Evolutionary conservation across 495 filamentous ascomycete species (phyloP).

Genomic region (Ascobolus immersus): DNA sequence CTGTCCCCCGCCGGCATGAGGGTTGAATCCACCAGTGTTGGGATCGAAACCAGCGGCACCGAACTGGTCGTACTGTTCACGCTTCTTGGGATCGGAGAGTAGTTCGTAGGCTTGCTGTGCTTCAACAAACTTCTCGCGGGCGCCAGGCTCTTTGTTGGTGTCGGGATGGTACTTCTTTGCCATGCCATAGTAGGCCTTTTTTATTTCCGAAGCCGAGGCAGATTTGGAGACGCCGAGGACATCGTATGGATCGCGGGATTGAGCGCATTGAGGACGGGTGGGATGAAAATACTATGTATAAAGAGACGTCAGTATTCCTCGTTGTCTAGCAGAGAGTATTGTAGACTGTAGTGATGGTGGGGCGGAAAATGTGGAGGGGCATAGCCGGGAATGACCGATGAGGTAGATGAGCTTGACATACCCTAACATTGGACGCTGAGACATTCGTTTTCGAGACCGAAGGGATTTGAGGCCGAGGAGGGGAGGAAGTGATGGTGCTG

Average conservation of each 20-base stretch:
- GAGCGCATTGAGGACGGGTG: slow-evolving; percentile 24
- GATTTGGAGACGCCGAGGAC: slow-evolving; percentile 58
- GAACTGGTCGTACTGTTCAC: slow-evolving; percentile 68
- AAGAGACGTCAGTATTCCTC: no score
- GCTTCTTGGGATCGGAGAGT: slow-evolving; percentile 73
- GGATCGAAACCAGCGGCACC: slow-evolving; percentile 76
- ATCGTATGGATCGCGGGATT: slow-evolving; percentile 54
- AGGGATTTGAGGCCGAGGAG: no score
- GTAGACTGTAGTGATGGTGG: not conserved
- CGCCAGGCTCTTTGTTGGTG: slow-evolving; percentile 75
- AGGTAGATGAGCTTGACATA: no score
- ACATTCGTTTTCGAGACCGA: no score
- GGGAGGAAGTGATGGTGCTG: no score
- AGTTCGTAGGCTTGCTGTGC: slow-evolving; percentile 82
- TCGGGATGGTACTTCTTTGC: slow-evolving; percentile 98
- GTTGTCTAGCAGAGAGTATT: not conserved
- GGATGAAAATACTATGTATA: slow-evolving; percentile 45
- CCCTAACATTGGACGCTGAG: no score
- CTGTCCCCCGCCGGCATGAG: slow-evolving; percentile 39
- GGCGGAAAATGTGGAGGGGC: not conserved
- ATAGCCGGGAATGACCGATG: no score
- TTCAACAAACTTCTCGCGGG: slow-evolving; percentile 83
- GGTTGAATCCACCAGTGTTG: slow-evolving; percentile 10
- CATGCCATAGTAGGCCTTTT: slow-evolving; percentile 91
- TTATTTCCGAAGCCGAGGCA: slow-evolving; percentile 69